These are phyloP conservation scores for Schwanniomyces etchellsii DNA, from an alignment of 1,139 yeast species.

Conservation along the genomic window DNA sequence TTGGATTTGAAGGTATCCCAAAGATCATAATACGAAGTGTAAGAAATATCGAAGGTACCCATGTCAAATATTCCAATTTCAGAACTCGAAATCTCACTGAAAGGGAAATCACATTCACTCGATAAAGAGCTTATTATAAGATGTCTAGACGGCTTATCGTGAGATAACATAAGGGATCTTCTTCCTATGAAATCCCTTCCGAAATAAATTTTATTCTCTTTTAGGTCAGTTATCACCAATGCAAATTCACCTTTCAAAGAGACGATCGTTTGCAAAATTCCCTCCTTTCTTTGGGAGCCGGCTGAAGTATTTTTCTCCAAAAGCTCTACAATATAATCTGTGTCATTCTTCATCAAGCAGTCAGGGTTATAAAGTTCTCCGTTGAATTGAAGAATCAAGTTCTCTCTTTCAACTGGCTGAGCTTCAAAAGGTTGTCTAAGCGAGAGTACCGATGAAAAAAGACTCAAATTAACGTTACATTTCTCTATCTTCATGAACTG, in stretches of 20 bases:
- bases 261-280: slow-evolving; percentile 28
- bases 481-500: slow-evolving; percentile 12
- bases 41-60: slow-evolving; percentile 9
- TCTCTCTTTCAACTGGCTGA: slow-evolving; percentile 52
- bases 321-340: slow-evolving; percentile 21
- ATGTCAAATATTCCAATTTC: slow-evolving; percentile 40
- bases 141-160: slow-evolving; percentile 17
- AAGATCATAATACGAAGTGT: slow-evolving; percentile 6
- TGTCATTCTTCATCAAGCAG: slow-evolving; percentile 34
- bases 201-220: slow-evolving; percentile 47
- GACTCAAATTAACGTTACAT: slow-evolving; percentile 16
- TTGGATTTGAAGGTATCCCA: slow-evolving; percentile 3
- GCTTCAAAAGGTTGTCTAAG: slow-evolving; percentile 68
- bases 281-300: slow-evolving; percentile 14
- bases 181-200: slow-evolving; percentile 84
- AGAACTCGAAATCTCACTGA: slow-evolving; percentile 26
- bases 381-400: slow-evolving; percentile 59
- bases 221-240: slow-evolving; percentile 41
- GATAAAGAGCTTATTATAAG: slow-evolving; percentile 47
- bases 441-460: slow-evolving; percentile 69
- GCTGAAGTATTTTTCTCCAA: slow-evolving; percentile 10
- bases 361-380: slow-evolving; percentile 77
- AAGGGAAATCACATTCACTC: slow-evolving; percentile 38
- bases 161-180: slow-evolving; percentile 56
- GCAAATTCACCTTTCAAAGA: slow-evolving; percentile 80